phyloP scores from a whole-genome alignment of 2,329 filamentous ascomycete species.

The Ophiobolus disseminans region DNA sequence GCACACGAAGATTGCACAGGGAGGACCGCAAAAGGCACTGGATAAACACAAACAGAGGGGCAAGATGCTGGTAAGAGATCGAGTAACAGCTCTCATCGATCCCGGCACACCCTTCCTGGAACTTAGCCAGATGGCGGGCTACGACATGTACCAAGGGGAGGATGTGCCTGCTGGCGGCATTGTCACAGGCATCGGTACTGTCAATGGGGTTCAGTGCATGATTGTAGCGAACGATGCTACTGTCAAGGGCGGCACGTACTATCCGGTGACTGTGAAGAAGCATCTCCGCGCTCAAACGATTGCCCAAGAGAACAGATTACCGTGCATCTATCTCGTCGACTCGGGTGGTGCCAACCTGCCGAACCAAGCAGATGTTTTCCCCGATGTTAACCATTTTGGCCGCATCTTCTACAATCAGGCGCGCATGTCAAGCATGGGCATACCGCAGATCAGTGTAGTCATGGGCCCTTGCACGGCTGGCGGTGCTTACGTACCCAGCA shows the following conservation, averaged over 20 bases:
- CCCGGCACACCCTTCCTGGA: slow-evolving; percentile 90
- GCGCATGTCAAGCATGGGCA: slow-evolving; percentile 84
- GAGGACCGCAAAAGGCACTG: slow-evolving; percentile 80
- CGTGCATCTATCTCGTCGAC: slow-evolving; percentile 94
- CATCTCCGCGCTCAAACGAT: slow-evolving; percentile 91
- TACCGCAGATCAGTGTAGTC: slow-evolving; percentile 92
- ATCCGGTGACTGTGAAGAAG: slow-evolving; percentile 97
- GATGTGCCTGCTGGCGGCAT: slow-evolving; percentile 90
- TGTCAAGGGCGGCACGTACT: slow-evolving; percentile 97
- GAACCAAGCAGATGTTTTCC: slow-evolving; percentile 94
- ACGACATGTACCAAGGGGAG: slow-evolving; percentile 84
- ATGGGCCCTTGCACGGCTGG: slow-evolving; percentile 98
- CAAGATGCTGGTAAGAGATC: slow-evolving; percentile 94
- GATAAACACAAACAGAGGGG: slow-evolving; percentile 86
- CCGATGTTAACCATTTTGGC: slow-evolving; percentile 92
- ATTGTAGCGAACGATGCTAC: slow-evolving; percentile 96
- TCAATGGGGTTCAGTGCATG: slow-evolving; percentile 90
- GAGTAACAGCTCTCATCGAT: slow-evolving; percentile 85
- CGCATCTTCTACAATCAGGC: slow-evolving; percentile 99
- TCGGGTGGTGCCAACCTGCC: slow-evolving; percentile 94
- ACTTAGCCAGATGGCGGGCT: slow-evolving; percentile 87
- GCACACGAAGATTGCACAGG: slow-evolving; percentile 73
- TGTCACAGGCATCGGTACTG: slow-evolving; percentile 87
- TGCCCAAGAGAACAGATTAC: slow-evolving; percentile 81
- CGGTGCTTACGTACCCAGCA: slow-evolving; percentile 93